phyloP scores from a whole-genome alignment of 352 stramenopile species.

The Globisporangium barbulae region DNA sequence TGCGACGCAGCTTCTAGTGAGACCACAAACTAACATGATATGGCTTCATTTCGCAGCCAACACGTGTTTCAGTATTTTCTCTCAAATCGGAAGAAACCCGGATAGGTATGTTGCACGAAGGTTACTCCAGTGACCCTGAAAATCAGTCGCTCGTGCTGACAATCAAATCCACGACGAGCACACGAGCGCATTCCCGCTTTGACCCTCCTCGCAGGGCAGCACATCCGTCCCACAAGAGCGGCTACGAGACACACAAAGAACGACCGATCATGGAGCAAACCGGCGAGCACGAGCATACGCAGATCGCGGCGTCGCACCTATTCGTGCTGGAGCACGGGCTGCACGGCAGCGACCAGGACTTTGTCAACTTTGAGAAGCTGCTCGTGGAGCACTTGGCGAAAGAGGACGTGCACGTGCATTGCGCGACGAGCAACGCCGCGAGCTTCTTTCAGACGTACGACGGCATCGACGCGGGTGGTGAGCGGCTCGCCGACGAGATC shows the following conservation, averaged over 20 bases:
- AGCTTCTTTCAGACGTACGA: constrained; percentile 78
- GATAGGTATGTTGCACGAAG: constrained; percentile 5
- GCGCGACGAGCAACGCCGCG: constrained; percentile 43
- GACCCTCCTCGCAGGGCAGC: no score
- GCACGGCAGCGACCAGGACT: constrained; percentile 62
- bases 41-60: background rate
- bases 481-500: constrained; percentile 73
- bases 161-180: constrained; percentile 1
- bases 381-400: constrained; percentile 43
- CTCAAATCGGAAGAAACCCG: background rate
- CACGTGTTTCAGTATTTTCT: background rate
- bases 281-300: background rate
- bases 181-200: constrained; percentile 1
- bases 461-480: constrained; percentile 60
- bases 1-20: no score
- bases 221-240: no score
- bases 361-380: constrained; percentile 49
- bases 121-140: background rate
- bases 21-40: background rate
- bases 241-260: background rate
- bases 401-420: constrained; percentile 47
- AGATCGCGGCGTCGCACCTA: constrained; percentile 41
- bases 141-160: constrained; percentile 4
- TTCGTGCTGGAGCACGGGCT: constrained; percentile 75
- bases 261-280: background rate